A percentile compares a stretch with the other conserved stretches of the same genome.
Evolutionary conservation across 1,284 basidiomycete genomes (phyloP).

Genomic region (Puccinia coronata): DNA sequence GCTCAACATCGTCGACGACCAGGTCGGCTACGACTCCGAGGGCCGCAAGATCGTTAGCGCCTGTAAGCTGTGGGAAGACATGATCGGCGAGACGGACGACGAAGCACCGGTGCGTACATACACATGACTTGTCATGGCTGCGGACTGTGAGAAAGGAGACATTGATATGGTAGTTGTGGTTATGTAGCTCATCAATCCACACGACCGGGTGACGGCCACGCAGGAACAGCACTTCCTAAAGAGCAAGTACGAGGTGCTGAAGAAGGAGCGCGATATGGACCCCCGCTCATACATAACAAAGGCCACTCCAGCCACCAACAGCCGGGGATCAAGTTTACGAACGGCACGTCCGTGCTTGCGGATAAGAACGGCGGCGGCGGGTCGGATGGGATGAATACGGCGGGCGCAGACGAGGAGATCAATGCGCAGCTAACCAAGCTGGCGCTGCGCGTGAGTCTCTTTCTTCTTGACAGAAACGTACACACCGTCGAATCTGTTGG

Average conservation of each 20-base stretch:
- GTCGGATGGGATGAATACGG: not conserved
- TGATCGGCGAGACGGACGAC: conserved; percentile 50
- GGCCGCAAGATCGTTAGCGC: conserved; percentile 55
- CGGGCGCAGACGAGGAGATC: conserved; percentile 39
- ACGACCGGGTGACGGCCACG: conserved; percentile 39
- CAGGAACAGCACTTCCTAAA: conserved; percentile 43
- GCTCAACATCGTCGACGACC: conserved; percentile 64
- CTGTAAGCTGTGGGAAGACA: conserved; percentile 48
- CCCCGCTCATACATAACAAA: conserved; percentile 35
- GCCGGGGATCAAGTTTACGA: conserved; percentile 34
- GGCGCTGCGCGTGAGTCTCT: conserved; percentile 6
- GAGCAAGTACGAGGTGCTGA: conserved; percentile 33
- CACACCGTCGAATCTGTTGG: not conserved
- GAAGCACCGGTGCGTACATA: too few species aligned
- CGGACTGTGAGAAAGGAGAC: not conserved
- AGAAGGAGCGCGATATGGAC: conserved; percentile 44
- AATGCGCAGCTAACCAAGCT: conserved; percentile 33
- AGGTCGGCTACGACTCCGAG: conserved; percentile 66
- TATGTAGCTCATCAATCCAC: conserved; percentile 14
- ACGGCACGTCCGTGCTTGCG: conserved; percentile 1
- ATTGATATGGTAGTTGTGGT: not conserved
- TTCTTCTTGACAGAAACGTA: not conserved
- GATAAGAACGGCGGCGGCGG: conserved; percentile 10
- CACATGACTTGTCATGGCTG: too few species aligned
- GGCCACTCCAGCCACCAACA: conserved; percentile 28